phyloP scores from a whole-genome alignment of 1,284 basidiomycete species.

The Pseudozyma hubeiensis region DNA sequence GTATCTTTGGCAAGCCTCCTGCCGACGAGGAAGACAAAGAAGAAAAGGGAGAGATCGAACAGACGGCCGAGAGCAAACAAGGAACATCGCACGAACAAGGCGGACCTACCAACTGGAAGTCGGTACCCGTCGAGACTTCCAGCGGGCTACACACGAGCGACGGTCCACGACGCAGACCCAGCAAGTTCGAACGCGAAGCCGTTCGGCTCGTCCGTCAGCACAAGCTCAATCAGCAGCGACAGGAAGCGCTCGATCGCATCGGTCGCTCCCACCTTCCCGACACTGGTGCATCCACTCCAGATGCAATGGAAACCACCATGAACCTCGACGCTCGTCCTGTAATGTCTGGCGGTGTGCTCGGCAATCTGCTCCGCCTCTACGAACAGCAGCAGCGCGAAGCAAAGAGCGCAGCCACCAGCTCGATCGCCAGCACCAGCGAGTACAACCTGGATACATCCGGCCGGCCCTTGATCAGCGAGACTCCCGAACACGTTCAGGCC shows the following conservation, averaged over 20 bases:
- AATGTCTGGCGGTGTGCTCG: conserved; percentile 59
- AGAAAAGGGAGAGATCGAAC: conserved; percentile 40
- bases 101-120: conserved; percentile 66
- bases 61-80: conserved; percentile 11
- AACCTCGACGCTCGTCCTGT: conserved; percentile 64
- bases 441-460: conserved; percentile 17
- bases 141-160: conserved; percentile 58
- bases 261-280: conserved; percentile 57
- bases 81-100: conserved; percentile 40
- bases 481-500: conserved; percentile 19
- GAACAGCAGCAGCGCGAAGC: conserved; percentile 62
- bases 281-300: conserved; percentile 61
- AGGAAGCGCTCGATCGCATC: conserved; percentile 48
- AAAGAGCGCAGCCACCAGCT: conserved; percentile 39
- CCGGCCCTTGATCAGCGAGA: conserved; percentile 16
- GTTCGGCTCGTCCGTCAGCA: conserved; percentile 61
- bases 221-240: conserved; percentile 49
- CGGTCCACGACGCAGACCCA: conserved; percentile 54
- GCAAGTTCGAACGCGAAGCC: conserved; percentile 63
- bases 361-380: conserved; percentile 66
- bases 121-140: conserved; percentile 65
- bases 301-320: conserved; percentile 57
- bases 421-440: conserved; percentile 43
- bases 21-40: conserved; percentile 42
- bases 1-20: conserved; percentile 48